These are phyloP conservation scores for Centaurea solstitialis DNA, from an alignment of 129 eudicot genomes.

Conservation along the genomic window DNA sequence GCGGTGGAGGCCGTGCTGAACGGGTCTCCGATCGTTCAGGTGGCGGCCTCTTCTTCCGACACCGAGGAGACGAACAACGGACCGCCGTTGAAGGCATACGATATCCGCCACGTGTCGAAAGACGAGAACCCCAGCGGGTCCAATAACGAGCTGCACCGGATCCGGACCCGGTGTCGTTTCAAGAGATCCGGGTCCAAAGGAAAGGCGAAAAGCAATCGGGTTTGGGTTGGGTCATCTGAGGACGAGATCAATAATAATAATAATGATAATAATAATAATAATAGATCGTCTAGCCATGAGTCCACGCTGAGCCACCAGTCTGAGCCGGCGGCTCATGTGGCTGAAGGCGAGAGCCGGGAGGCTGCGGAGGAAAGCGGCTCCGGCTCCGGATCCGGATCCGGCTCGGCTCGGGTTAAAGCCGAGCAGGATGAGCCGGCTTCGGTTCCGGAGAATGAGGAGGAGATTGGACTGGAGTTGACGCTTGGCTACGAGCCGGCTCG, in stretches of 20 bases:
- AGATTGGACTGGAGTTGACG: slow-evolving; percentile 49
- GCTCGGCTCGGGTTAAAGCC: slow-evolving; percentile 17
- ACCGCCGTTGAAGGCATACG: slow-evolving; percentile 73
- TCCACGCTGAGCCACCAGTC: slow-evolving; percentile 73
- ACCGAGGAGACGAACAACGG: slow-evolving; percentile 44
- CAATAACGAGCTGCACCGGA: slow-evolving; percentile 50
- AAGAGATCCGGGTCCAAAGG: slow-evolving; percentile 52
- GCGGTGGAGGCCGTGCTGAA: slow-evolving; percentile 84
- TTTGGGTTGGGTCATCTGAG: slow-evolving; percentile 31
- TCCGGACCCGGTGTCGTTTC: slow-evolving; percentile 66
- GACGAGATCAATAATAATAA: slow-evolving; percentile 8
- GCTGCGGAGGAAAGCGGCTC: slow-evolving; percentile 23
- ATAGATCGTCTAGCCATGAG: slow-evolving; percentile 62
- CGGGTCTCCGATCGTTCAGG: slow-evolving; percentile 65
- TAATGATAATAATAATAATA: slow-evolving; percentile 7
- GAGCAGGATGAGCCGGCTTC: not conserved
- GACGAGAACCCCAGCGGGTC: slow-evolving; percentile 52
- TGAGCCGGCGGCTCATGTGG: slow-evolving; percentile 40
- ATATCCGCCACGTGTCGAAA: slow-evolving; percentile 65
- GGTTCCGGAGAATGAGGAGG: not conserved
- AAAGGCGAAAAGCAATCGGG: slow-evolving; percentile 11
- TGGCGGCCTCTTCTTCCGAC: slow-evolving; percentile 31
- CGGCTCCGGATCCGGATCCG: slow-evolving; percentile 7
- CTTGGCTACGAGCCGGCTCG: slow-evolving; percentile 48
- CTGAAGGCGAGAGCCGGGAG: slow-evolving; percentile 37